These are phyloP conservation scores for Apiospora kogelbergensis DNA, from an alignment of 2,329 filamentous ascomycete species.

Conservation along the genomic window DNA sequence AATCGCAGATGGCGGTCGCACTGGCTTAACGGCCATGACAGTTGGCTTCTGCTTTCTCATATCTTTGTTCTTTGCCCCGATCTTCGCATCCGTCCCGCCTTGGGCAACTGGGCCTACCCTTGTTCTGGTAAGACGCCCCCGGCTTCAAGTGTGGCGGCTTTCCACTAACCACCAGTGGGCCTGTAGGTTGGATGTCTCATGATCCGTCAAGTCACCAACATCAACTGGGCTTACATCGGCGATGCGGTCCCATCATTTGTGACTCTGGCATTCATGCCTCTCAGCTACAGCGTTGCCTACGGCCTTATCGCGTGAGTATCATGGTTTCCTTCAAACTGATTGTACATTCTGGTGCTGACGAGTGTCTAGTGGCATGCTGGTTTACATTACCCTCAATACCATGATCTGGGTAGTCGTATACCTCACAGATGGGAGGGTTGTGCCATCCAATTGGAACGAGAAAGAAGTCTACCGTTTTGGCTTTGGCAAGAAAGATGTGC, in stretches of 20 bases:
- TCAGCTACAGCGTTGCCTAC: conserved; percentile 77
- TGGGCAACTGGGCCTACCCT: conserved; percentile 77
- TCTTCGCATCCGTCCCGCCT: conserved; percentile 74
- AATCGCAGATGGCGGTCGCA: conserved; percentile 73
- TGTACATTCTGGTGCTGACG: not conserved
- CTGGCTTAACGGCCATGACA: conserved; percentile 69
- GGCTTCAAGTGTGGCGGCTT: not conserved
- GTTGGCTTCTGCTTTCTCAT: conserved; percentile 70
- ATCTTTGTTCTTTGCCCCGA: conserved; percentile 73
- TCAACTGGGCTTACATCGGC: conserved; percentile 77
- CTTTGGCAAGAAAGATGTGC: conserved; percentile 53
- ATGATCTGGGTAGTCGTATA: conserved; percentile 50
- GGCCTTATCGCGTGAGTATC: conserved; percentile 65
- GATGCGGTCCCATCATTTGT: conserved; percentile 76
- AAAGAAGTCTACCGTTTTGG: conserved; percentile 58
- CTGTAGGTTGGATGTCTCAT: conserved; percentile 70
- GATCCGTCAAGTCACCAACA: conserved; percentile 71
- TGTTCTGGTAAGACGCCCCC: conserved; percentile 53
- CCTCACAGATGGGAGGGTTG: conserved; percentile 44
- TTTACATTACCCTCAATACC: conserved; percentile 55
- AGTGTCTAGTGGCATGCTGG: conserved; percentile 46
- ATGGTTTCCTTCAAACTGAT: conserved; percentile 27
- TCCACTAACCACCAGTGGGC: conserved; percentile 2
- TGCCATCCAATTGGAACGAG: conserved; percentile 51
- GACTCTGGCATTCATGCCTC: conserved; percentile 73